A percentile compares a stretch with the other conserved stretches of the same genome.
Evolutionary conservation across 768 basidiomycete species (phyloP).

Genomic region (Candolleomyces efflorescens): DNA sequence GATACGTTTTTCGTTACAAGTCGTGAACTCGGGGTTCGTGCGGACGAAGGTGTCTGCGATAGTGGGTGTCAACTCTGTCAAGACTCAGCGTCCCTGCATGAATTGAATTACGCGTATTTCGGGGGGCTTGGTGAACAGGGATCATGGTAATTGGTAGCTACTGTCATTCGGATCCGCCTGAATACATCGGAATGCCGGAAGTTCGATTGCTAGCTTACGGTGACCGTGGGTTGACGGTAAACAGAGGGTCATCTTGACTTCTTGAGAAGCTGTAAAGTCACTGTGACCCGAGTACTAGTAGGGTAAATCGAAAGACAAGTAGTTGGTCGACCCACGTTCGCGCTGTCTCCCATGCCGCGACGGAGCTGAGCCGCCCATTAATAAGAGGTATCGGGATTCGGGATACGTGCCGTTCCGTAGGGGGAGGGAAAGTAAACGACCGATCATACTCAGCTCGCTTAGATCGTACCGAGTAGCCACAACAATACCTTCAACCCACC

Average conservation of each 20-base stretch:
- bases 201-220: not conserved
- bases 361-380: not conserved
- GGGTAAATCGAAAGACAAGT: not conserved
- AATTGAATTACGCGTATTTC: no score
- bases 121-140: no score
- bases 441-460: not conserved
- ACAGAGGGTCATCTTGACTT: not conserved
- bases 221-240: not conserved
- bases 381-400: not conserved
- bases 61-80: no score
- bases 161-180: no score
- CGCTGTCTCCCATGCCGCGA: not conserved
- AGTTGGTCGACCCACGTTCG: slow-evolving; percentile 2
- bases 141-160: no score
- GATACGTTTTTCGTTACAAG: not conserved
- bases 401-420: slow-evolving; percentile 1
- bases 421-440: not conserved
- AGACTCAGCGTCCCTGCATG: no score
- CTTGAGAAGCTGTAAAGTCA: not conserved
- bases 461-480: not conserved
- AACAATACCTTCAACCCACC: not conserved
- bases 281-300: not conserved
- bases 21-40: not conserved
- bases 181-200: no score
- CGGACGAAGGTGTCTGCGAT: not conserved